These are phyloP conservation scores for Cladosporium sp. DNA, from an alignment of 2,329 filamentous ascomycete species.

Conservation along the genomic window DNA sequence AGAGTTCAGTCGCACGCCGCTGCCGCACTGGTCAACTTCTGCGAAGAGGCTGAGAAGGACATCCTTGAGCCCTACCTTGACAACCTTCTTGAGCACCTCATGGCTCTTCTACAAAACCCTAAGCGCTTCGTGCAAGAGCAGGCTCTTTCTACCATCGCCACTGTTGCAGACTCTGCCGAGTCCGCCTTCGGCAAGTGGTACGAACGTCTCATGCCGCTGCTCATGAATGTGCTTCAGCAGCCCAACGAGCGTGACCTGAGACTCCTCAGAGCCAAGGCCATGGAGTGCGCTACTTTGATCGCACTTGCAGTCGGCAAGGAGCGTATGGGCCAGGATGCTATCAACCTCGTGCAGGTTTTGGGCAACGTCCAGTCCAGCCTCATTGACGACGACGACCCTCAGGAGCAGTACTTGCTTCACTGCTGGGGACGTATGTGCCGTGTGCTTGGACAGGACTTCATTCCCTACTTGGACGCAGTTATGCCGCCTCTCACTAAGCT, in stretches of 20 bases:
- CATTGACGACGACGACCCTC: slow-evolving; percentile 86
- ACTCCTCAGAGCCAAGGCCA: slow-evolving; percentile 88
- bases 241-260: slow-evolving; percentile 93
- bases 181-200: slow-evolving; percentile 94
- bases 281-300: slow-evolving; percentile 97
- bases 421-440: slow-evolving; percentile 99
- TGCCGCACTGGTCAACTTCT: slow-evolving; percentile 98
- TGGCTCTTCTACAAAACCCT: slow-evolving; percentile 81
- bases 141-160: slow-evolving; percentile 94
- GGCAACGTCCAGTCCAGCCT: slow-evolving; percentile 83
- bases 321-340: slow-evolving; percentile 80
- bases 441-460: slow-evolving; percentile 82
- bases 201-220: slow-evolving; percentile 87
- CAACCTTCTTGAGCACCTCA: slow-evolving; percentile 76
- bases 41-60: slow-evolving; percentile 91
- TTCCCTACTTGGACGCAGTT: slow-evolving; percentile 86
- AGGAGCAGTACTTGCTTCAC: slow-evolving; percentile 94
- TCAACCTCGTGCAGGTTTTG: slow-evolving; percentile 81
- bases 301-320: slow-evolving; percentile 92
- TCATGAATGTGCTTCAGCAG: slow-evolving; percentile 82
- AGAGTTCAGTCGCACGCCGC: slow-evolving; percentile 96
- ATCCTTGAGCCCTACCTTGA: slow-evolving; percentile 91
- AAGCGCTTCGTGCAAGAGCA: slow-evolving; percentile 98
- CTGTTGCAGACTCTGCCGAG: slow-evolving; percentile 97
- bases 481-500: slow-evolving; percentile 92